Percentiles rank a stretch among this genome's conserved stretches.
Conservation (phyloP, 2,329 filamentous ascomycete species). For the Beauveria scarabaeidicola region DNA sequence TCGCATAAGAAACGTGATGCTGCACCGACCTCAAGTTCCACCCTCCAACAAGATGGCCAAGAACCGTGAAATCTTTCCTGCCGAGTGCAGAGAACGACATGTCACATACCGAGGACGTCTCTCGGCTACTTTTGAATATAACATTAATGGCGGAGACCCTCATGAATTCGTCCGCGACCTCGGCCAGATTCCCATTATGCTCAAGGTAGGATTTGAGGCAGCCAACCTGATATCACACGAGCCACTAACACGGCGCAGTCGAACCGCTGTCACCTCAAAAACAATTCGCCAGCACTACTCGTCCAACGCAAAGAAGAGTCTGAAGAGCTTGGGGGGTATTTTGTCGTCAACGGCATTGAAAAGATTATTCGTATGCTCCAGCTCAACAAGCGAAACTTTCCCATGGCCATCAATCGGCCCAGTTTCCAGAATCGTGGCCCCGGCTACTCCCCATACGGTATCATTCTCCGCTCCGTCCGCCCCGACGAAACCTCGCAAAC, state of each 20-base stretch:
- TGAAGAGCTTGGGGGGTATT: constrained; percentile 93
- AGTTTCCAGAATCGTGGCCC: constrained; percentile 84
- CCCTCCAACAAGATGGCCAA: constrained; percentile 74
- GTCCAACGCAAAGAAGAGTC: constrained; percentile 88
- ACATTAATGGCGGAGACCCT: constrained; percentile 78
- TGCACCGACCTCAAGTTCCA: constrained; percentile 75
- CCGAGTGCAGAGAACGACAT: constrained; percentile 92
- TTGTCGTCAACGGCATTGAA: constrained; percentile 95
- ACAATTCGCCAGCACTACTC: constrained; percentile 71
- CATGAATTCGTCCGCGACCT: constrained; percentile 76
- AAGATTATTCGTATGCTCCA: constrained; percentile 92
- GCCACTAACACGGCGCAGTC: constrained; percentile 44
- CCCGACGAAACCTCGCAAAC: constrained; percentile 98
- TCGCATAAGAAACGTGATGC: constrained; percentile 68
- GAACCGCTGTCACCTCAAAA: constrained; percentile 83
- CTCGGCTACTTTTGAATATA: constrained; percentile 73
- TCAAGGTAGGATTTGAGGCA: constrained; percentile 54
- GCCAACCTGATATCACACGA: background rate
- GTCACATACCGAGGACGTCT: constrained; percentile 83
- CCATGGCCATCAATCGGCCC: constrained; percentile 84
- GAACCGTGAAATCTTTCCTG: constrained; percentile 78
- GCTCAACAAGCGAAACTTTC: constrained; percentile 84
- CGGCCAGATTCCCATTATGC: constrained; percentile 85
- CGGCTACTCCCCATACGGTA: constrained; percentile 81
- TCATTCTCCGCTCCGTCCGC: constrained; percentile 83